Conservation (phyloP, 495 filamentous ascomycete species). For the Hypoxylon subgilvum region DNA sequence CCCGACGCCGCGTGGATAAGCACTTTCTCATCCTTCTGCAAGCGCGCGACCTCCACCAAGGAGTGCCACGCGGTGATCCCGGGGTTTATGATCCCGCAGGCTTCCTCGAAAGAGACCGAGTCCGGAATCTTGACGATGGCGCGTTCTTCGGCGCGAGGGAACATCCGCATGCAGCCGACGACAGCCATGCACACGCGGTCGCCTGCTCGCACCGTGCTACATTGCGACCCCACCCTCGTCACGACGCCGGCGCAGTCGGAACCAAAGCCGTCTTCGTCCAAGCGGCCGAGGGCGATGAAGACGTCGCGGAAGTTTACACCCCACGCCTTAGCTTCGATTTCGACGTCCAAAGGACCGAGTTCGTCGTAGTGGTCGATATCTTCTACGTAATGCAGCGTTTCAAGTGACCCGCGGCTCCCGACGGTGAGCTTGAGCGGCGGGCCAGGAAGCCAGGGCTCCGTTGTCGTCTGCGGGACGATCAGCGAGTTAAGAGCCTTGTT, state of each 20-base stretch:
- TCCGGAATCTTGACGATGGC: constrained; percentile 43
- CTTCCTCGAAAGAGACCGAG: constrained; percentile 36
- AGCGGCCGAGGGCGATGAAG: constrained; percentile 30
- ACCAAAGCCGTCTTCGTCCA: constrained; percentile 27
- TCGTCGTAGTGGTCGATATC: constrained; percentile 27
- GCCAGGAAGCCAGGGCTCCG: constrained; percentile 31
- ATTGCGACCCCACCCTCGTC: constrained; percentile 35
- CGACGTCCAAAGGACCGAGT: constrained; percentile 33
- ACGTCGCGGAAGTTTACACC: constrained; percentile 35
- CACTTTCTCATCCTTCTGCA: constrained; percentile 55
- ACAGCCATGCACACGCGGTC: constrained; percentile 51
- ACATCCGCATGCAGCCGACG: constrained; percentile 46
- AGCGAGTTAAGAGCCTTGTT: too few relatives aligned
- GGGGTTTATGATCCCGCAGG: constrained; percentile 49
- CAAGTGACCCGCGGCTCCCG: constrained; percentile 30
- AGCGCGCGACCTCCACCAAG: constrained; percentile 43
- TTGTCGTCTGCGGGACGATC: constrained; percentile 24
- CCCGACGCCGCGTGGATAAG: constrained; percentile 63
- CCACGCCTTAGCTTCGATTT: constrained; percentile 34
- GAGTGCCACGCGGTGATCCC: constrained; percentile 61
- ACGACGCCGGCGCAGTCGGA: constrained; percentile 47
- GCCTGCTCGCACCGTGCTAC: constrained; percentile 44
- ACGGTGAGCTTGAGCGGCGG: constrained; percentile 35
- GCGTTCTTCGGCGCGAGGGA: constrained; percentile 37
- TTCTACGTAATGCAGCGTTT: constrained; percentile 36